Base-by-base conservation (phyloP, 306 rosid species). In the Cucurbita moschata region DNA sequence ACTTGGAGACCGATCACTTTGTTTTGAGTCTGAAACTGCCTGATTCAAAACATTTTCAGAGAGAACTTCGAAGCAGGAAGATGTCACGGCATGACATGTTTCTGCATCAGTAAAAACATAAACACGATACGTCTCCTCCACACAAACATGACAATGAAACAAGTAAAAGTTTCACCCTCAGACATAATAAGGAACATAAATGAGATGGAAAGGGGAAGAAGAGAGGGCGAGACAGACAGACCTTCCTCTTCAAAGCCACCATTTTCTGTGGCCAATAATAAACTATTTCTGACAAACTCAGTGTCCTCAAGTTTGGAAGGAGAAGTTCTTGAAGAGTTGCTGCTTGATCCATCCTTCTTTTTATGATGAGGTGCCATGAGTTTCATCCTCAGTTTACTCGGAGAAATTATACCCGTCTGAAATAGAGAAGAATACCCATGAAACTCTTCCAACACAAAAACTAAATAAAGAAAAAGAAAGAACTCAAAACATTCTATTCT, bases 391-490 rank as follows among this genome's bases (percentile, higher is more conserved):
- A 93, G 84, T 77, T 93, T 93, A 78, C 96, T 90, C 0, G 98
- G 98, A 80, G 98, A 93, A 81, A 93, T 93, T 62, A 93, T 86
- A 80, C 96, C 98, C 57, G 82, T 77, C 98, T 93, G 88, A 82
- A 85, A 30, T 18, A 49, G 19, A 56, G 49, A 56, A 68, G 5
- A 46, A 68, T 3, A 8, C 18, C 73, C 56, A 46, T 21, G 38
- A 46, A 46, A 7, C 73, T 47, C 54, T 47, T 47, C 23, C 56
- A 46, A 10, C 2, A 18, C 52, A 18, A 64, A n/a, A 64, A 64
- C 7, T 0, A 38, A 18, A 30, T 40, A 64, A 50, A 40, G 57
- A 46, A 47, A 47, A 68, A 47, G 57, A 26, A 47, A 68, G 57
- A 47, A 3, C 42, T 23, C 18, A 66, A 30, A 68, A 68, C 19